Percentiles rank a stretch among this genome's conserved stretches.
These are phyloP conservation scores for Boeremia exigua DNA, from an alignment of 2,329 filamentous ascomycete genomes.

Conservation along the genomic window DNA sequence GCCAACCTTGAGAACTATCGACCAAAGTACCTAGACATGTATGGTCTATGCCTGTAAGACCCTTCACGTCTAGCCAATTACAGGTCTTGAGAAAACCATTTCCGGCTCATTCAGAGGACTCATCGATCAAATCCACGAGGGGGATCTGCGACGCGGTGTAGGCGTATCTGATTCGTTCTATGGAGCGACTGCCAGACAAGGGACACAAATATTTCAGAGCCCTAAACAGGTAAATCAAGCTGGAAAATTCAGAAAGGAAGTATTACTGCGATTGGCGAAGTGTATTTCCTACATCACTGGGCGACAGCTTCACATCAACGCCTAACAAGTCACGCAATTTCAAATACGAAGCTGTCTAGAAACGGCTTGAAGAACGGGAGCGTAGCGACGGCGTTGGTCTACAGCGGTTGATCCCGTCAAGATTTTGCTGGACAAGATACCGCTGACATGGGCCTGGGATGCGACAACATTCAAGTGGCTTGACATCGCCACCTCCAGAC, in stretches of 20 bases:
- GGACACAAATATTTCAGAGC: not conserved
- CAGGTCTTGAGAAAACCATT: not conserved
- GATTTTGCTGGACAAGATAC: constrained; percentile 30
- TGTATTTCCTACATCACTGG: not conserved
- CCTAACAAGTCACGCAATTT: constrained; percentile 9
- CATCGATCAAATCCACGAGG: not conserved
- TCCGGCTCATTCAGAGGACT: not conserved
- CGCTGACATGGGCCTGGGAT: constrained; percentile 45
- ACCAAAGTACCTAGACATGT: not conserved
- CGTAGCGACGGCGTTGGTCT: constrained; percentile 13
- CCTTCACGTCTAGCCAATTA: not conserved
- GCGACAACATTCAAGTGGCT: constrained; percentile 9
- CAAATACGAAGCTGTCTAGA: constrained; percentile 7
- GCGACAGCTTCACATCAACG: constrained; percentile 3
- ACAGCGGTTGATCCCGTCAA: constrained; percentile 28
- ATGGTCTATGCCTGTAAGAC: not conserved
- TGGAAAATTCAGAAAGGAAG: constrained; percentile 1
- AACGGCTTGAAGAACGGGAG: constrained; percentile 2
- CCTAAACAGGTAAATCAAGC: not conserved
- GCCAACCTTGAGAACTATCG: not conserved
- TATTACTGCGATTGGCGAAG: constrained; percentile 11
- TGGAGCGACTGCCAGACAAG: not conserved
- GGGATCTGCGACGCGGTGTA: not conserved
- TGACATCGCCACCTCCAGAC: not conserved
- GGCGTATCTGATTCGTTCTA: not conserved